A percentile compares a stretch with the other conserved stretches of the same genome.
Evolutionary conservation across 768 basidiomycete genomes (phyloP).

Genomic region (Tephrocybe sp.): DNA sequence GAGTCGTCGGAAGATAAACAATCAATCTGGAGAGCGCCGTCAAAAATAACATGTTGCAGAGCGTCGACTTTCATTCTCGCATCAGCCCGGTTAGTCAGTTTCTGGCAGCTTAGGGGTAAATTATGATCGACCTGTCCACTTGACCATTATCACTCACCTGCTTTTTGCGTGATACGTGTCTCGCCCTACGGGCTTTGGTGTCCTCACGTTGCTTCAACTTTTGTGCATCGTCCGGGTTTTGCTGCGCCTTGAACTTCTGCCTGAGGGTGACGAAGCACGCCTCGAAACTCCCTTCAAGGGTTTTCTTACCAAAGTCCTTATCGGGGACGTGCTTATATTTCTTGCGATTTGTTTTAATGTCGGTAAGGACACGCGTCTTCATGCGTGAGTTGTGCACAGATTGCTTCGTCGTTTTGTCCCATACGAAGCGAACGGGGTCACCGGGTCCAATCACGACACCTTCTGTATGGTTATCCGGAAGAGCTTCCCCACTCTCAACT

Average conservation of each 20-base stretch:
- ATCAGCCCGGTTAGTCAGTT: conserved; percentile 65
- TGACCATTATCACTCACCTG: conserved; percentile 40
- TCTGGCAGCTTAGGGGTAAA: conserved; percentile 38
- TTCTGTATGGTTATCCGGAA: conserved; percentile 65
- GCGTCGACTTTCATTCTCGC: conserved; percentile 50
- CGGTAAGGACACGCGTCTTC: conserved; percentile 62
- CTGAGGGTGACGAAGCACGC: conserved; percentile 69
- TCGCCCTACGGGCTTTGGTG: conserved; percentile 58
- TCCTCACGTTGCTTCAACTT: conserved; percentile 52
- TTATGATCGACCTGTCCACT: not conserved
- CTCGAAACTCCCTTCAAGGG: conserved; percentile 63
- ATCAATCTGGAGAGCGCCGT: conserved; percentile 68
- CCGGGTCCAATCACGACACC: conserved; percentile 41
- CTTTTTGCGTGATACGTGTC: conserved; percentile 63
- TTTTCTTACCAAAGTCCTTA: conserved; percentile 65
- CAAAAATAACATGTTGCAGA: conserved; percentile 66
- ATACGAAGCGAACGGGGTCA: conserved; percentile 73
- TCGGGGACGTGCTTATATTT: conserved; percentile 64
- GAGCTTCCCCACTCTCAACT: conserved; percentile 50
- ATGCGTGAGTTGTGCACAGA: conserved; percentile 73
- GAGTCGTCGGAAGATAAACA: conserved; percentile 87
- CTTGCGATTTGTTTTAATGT: conserved; percentile 55
- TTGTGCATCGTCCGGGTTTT: conserved; percentile 13
- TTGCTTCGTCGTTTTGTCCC: conserved; percentile 77
- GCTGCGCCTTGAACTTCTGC: conserved; percentile 65